These are phyloP conservation scores for Trypanosoma caninum DNA, from an alignment of 208 protist species.

Conservation along the genomic window DNA sequence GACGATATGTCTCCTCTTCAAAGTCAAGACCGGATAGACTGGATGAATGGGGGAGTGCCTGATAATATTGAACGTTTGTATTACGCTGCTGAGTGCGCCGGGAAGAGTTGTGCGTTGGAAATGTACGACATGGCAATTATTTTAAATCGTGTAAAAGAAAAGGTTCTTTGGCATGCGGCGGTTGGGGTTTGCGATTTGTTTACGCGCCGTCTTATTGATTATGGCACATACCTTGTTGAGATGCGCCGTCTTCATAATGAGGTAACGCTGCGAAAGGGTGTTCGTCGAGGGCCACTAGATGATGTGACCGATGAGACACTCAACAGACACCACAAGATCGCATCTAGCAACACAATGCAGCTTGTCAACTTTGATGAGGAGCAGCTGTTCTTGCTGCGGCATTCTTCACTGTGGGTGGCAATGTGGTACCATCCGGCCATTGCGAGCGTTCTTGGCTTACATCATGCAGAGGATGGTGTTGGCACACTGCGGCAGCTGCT, in stretches of 20 bases:
- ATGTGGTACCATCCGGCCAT: slow-evolving; percentile 79
- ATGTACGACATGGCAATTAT: slow-evolving; percentile 74
- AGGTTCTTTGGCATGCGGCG: slow-evolving; percentile 79
- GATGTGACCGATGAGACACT: slow-evolving; percentile 42
- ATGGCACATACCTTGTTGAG: slow-evolving; percentile 73
- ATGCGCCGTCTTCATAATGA: slow-evolving; percentile 80
- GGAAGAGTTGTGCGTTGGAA: slow-evolving; percentile 73
- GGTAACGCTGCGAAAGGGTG: slow-evolving; percentile 62
- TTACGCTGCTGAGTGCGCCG: slow-evolving; percentile 57
- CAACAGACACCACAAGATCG: slow-evolving; percentile 25
- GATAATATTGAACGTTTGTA: slow-evolving; percentile 53
- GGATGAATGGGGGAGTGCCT: slow-evolving; percentile 47
- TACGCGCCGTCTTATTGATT: slow-evolving; percentile 69
- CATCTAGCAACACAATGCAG: slow-evolving; percentile 42
- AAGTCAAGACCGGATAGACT: slow-evolving; percentile 54
- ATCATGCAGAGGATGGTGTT: slow-evolving; percentile 77
- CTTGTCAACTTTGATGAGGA: slow-evolving; percentile 73
- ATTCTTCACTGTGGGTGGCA: slow-evolving; percentile 76
- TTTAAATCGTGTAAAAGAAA: slow-evolving; percentile 58
- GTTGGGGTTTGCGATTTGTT: slow-evolving; percentile 82
- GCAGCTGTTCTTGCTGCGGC: slow-evolving; percentile 76
- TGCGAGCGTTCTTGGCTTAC: slow-evolving; percentile 66
- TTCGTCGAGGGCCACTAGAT: slow-evolving; percentile 40
- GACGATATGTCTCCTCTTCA: slow-evolving; percentile 36
- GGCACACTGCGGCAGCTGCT: slow-evolving; percentile 74